These are phyloP conservation scores for Neophaeococcomyces aloes DNA, from an alignment of 2,329 filamentous ascomycete genomes.

Conservation along the genomic window DNA sequence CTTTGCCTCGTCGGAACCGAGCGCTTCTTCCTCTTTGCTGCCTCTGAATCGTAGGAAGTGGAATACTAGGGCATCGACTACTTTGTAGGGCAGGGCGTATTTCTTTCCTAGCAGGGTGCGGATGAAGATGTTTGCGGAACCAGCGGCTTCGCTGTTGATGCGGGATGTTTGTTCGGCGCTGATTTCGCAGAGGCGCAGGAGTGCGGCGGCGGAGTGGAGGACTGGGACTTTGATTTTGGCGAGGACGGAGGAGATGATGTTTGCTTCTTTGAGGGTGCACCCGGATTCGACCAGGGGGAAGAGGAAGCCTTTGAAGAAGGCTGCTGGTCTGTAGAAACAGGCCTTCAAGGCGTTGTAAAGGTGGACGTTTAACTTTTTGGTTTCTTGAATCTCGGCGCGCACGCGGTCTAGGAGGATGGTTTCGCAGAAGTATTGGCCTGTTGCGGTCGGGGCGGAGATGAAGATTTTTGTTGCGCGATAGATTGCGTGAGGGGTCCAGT, in stretches of 20 bases:
- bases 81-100: conserved; percentile 89
- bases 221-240: conserved; percentile 78
- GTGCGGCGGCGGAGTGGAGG: conserved; percentile 79
- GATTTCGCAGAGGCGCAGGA: conserved; percentile 89
- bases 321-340: conserved; percentile 80
- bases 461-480: conserved; percentile 91
- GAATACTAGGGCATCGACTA: conserved; percentile 88
- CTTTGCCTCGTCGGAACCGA: conserved; percentile 43
- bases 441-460: conserved; percentile 67
- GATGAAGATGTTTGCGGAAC: conserved; percentile 91
- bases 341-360: conserved; percentile 92
- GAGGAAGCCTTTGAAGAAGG: conserved; percentile 93
- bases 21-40: conserved; percentile 52
- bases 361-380: conserved; percentile 89
- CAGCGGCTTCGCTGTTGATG: conserved; percentile 67
- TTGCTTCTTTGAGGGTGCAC: conserved; percentile 82
- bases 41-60: conserved; percentile 81
- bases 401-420: conserved; percentile 80
- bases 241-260: conserved; percentile 80
- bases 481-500: conserved; percentile 67
- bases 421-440: conserved; percentile 76
- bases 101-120: conserved; percentile 90
- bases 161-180: conserved; percentile 78
- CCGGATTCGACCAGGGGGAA: conserved; percentile 79
- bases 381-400: conserved; percentile 88